These are phyloP conservation scores for Aspergillus fumigatiaffinis DNA, from an alignment of 2,329 filamentous ascomycete species.

Conservation along the genomic window DNA sequence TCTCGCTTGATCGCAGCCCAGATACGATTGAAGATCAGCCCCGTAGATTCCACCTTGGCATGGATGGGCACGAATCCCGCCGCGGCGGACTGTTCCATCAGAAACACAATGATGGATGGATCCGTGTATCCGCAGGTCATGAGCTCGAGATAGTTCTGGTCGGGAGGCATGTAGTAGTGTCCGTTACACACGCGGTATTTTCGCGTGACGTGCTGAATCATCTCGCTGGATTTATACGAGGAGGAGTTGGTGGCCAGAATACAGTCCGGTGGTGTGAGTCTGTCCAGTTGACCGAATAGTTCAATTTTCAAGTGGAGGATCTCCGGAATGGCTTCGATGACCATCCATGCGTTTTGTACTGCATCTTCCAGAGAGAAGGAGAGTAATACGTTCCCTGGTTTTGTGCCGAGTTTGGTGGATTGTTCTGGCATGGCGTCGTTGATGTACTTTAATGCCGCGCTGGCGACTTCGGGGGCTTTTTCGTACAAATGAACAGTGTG, in stretches of 20 bases:
- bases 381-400: background rate
- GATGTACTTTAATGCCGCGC: conserved; percentile 12
- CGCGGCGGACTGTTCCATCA: conserved; percentile 38
- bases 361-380: conserved; percentile 28
- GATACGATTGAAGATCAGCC: conserved; percentile 54
- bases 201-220: conserved; percentile 38
- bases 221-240: conserved; percentile 49
- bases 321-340: conserved; percentile 53
- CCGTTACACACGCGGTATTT: conserved; percentile 46
- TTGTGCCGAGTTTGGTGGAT: conserved; percentile 14
- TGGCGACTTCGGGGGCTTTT: conserved; percentile 4
- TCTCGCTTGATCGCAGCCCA: conserved; percentile 57
- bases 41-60: conserved; percentile 47
- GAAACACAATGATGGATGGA: conserved; percentile 43
- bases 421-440: conserved; percentile 10
- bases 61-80: conserved; percentile 41
- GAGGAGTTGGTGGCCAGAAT: conserved; percentile 52
- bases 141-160: conserved; percentile 46
- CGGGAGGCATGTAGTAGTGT: conserved; percentile 51
- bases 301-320: conserved; percentile 47
- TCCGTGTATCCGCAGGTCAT: conserved; percentile 51
- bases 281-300: conserved; percentile 47
- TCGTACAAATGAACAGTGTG: conserved; percentile 16
- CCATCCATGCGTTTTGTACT: conserved; percentile 48
- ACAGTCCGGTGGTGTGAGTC: conserved; percentile 40